Base-by-base conservation (phyloP, 371 early-diverging fungal genomes). In the Dichotomocladium elegans region DNA sequence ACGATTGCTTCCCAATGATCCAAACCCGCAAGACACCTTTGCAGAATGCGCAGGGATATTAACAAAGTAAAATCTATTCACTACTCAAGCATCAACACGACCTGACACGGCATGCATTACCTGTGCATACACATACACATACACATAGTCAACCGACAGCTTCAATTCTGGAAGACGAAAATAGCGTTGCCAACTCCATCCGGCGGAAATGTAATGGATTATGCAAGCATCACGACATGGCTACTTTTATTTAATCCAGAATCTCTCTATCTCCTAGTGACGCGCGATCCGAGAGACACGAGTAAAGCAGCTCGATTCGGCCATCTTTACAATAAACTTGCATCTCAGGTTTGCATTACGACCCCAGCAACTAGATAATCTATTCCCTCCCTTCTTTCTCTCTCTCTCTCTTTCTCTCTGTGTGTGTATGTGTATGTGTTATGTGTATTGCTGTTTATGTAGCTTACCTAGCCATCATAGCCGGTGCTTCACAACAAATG, bases 291-390 rank as follows among this genome's bases (percentile, higher is more conserved):
- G 7, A 64, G 59, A 25, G 59, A 77, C 2, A 57, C 71, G 15
- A 71, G 78, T 19, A 75, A 76, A 44, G 88, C 88, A 3, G 63
- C 84, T 27, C 72, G 74, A 19, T 89, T 90, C 51, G 77, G 83
- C 5, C 85, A 79, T 40, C 70, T 90, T 4, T 85, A 77, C 55
- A 74, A 72, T 41, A 79, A 81, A 56, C 66, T 93, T 17, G 66
- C 72, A 34, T 73, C 79, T 17, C 73, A 74, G 57, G 86, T 82
- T 77, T 49, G 14, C 0, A 14, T n/a, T 14, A 33, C 17, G 11
- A 15, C 26, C 7, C 14, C 9, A 15, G 10, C 22, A 44, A 30
- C 24, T 45, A 26, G 12, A 42, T 34, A n/a, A n/a, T n/a, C n/a
- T n/a, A n/a, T n/a, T n/a, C n/a, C n/a, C n/a, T n/a, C n/a, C n/a